Evolutionary conservation across 495 filamentous ascomycete species (phyloP), one percentile per base, ranked within the genome.

Genomic region (Lepraria neglecta): DNA sequence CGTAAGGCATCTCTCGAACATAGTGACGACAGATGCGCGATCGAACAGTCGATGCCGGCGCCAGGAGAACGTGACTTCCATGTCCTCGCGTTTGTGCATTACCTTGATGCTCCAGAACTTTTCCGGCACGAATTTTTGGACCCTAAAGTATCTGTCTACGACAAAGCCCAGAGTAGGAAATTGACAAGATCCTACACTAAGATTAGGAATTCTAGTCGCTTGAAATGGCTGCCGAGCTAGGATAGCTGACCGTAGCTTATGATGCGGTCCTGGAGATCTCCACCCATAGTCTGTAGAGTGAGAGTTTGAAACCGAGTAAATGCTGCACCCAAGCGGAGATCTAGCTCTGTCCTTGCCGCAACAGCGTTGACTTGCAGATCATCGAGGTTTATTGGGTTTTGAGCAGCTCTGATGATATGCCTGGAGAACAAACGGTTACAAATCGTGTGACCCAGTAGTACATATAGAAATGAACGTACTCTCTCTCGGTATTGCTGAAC

Each of bases 141-240:
- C 91, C 64, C 86, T 81, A 58, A 95, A 87, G 70, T 97, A 98
- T 21, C 92, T 83, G 71, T 98, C 95, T 15, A 98, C 94, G 0
- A 98, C 91, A 65, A 98, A 98, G 3, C 94, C 94, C 14, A 98
- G 76, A 0, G 95, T 97, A 14, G 94, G 94, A 69, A 98, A 98
- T 74, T 98, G 94, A 62, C 94, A 98, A 14, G 91, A 95, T 17
- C 92, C 90, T 94, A 56, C 14, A 5, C 51, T 7, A 54, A 54
- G n/a, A 24, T 74, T 67, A 77, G 67, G 4, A 12, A 17, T 3
- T 7, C 12, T 27, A 3, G 5, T n/a, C 3, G 9, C 14, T 31
- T 3, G 14, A 1, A 35, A 40, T 4, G 3, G 1, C 15, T 0
- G 27, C 6, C n/a, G 12, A 1, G 3, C 10, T 19, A 0, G 58